Base-by-base conservation (phyloP, 306 rosid genomes). In the Oemleria cerasiformis region DNA sequence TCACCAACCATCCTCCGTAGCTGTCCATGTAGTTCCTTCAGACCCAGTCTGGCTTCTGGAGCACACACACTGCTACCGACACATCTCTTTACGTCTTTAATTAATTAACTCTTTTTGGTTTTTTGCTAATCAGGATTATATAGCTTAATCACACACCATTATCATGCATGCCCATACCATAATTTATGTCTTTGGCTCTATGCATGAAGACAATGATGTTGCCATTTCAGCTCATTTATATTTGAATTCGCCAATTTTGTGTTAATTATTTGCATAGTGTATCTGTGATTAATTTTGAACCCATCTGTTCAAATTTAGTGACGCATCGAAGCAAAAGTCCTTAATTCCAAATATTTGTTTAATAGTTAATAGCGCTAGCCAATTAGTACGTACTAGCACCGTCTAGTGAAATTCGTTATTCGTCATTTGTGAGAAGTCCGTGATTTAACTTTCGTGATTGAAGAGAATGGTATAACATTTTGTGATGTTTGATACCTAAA, bases 1-100 rank as follows among this genome's bases (percentile, higher is more conserved):
- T 25, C 30, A 25, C 30, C 30, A 25, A 25, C 30, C 30, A 25
- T 25, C 30, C 1, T 6, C 36, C 80, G 40, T 53, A 43, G 70
- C 42, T 63, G 71, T 70, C 43, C 66, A 42, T 70, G 74, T 57
- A 57, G 66, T 12, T 43, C 13, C 17, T 39, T 39, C 47, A 55
- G 42, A 10, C 54, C 66, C 66, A 57, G 56, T 43, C 56, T 56
- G 65, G 66, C 66, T 57, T 56, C 45, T 25, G 65, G 25, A 43
- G 44, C 5, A 17, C 55, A 70, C 5, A 25, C 55, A 70, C 53
- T 43, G 7, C 74, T 70, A 65, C 74, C 74, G 74, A 57, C 74
- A 57, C 74, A 70, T 58, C 55, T 40, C 2, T 23, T 56, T 70
- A 20, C 17, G 30, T 25, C 44, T 42, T 57, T 23, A 43, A 20